phyloP scores from a whole-genome alignment of 805 yeast species.

The Saccharomyces jurei region DNA sequence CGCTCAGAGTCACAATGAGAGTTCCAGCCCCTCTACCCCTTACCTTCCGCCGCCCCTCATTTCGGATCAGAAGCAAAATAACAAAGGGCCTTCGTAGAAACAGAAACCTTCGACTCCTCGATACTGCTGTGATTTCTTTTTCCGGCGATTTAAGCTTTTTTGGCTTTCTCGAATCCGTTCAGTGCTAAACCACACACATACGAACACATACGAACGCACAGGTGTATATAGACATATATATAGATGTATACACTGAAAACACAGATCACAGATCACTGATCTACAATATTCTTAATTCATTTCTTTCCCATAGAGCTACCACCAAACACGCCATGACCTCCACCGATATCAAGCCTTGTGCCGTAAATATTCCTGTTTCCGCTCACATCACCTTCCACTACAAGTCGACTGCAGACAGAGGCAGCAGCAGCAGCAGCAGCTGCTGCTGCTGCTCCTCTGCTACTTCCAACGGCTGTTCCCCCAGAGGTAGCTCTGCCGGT shows the following conservation, averaged over 20 bases:
- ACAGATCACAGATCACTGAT: background rate
- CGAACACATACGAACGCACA: background rate
- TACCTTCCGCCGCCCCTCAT: background rate
- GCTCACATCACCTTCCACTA: constrained; percentile 10
- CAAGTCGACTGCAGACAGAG: background rate
- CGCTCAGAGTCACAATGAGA: background rate
- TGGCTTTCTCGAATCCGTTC: background rate
- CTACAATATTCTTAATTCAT: background rate
- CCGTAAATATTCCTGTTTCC: constrained; percentile 8
- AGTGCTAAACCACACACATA: background rate
- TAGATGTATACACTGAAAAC: background rate
- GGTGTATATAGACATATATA: background rate
- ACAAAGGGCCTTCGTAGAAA: background rate
- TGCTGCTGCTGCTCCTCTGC: background rate
- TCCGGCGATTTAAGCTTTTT: background rate
- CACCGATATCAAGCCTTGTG: background rate
- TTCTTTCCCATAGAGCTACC: background rate
- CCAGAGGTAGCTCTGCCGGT: background rate
- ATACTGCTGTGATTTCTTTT: background rate
- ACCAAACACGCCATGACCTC: background rate
- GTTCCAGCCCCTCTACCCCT: background rate
- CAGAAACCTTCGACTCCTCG: background rate
- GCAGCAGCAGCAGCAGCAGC: constrained; percentile 1
- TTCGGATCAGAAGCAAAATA: background rate
- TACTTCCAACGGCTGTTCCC: background rate